Base-by-base conservation (phyloP, 1,139 yeast genomes). In the Debaryomyces nepalensis region DNA sequence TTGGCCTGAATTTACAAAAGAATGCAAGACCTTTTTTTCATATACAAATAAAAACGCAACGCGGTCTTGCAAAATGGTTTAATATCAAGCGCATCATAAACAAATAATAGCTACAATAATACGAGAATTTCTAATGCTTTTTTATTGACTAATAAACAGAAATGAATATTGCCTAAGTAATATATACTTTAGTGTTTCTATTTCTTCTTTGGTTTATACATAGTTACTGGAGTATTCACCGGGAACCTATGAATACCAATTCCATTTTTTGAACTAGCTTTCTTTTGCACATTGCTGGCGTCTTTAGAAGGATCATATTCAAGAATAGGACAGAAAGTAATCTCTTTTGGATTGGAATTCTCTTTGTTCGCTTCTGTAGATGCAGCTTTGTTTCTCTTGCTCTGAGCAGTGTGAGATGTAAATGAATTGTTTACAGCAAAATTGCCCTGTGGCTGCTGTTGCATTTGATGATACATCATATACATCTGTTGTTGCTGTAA, bases 231-330 rank as follows among this genome's bases (percentile, higher is more conserved):
- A 1, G 67, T 58, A 40, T 64, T 64, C 30, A 61, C 50, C 5
- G 73, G 69, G 40, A 68, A 66, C 20, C 63, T 51, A 39, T 66
- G 64, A 22, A 62, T 51, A 3, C 64, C 66, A 27, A 43, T 50
- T 21, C 50, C 51, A 16, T 55, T 52, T 38, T 57, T 57, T 18
- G 51, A 38, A 9, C 47, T 26, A 26, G 45, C 43, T 37, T 51
- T 49, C 32, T 49, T 35, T 32, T 49, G 54, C 20, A 39, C n/a
- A n/a, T 27, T 19, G 8, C 54, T 54, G 7, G 57, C 48, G 40
- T 68, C 70, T 43, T 64, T 66, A 7, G 73, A 68, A 4, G 76
- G 76, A 47, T 70, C 75, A 43, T 70, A 70, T 33, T 63, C 75
- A 40, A 70, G 54, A 45, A 70, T 69, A 3, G 75, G 76, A 16